A percentile compares a stretch with the other conserved stretches of the same genome.
Conservation (phyloP, 1,284 basidiomycete genomes). For the Ustilago esculenta region DNA sequence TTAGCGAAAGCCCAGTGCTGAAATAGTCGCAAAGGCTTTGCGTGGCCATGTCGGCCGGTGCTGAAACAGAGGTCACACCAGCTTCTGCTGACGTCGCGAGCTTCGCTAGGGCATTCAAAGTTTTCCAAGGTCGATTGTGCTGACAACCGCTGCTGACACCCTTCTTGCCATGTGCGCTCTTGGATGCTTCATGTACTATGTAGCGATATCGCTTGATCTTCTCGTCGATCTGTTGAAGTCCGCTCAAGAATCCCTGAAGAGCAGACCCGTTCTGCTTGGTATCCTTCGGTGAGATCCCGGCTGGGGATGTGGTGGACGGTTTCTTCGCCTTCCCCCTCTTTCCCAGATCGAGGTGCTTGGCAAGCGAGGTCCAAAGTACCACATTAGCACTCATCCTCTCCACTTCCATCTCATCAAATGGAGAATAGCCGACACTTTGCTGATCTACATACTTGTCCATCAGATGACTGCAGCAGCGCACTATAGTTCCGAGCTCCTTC, state of each 20-base stretch:
- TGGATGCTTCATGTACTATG: conserved; percentile 4
- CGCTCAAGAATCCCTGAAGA: neutral
- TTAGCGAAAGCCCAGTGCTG: neutral
- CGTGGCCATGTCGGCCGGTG: neutral
- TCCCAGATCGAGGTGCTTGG: neutral
- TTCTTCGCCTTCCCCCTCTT: neutral
- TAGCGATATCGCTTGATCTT: conserved; percentile 14
- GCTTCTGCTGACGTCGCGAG: neutral
- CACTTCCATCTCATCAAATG: conserved; percentile 24
- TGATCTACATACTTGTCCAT: conserved; percentile 23
- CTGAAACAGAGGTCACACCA: neutral
- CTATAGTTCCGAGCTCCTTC: conserved; percentile 7
- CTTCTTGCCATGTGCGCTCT: neutral
- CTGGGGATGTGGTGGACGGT: neutral
- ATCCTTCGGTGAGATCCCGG: neutral
- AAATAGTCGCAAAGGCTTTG: neutral
- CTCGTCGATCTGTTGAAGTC: conserved; percentile 6
- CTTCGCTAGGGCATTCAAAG: conserved; percentile 6
- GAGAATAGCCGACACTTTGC: conserved; percentile 16
- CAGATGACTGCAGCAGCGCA: conserved; percentile 9
- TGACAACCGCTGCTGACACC: neutral
- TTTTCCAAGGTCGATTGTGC: conserved; percentile 4
- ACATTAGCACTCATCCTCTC: conserved; percentile 9
- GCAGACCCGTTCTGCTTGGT: neutral
- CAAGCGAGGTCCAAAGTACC: conserved; percentile 4